Conservation (phyloP, 305 asterid genomes). For the Plantago rigida region DNA sequence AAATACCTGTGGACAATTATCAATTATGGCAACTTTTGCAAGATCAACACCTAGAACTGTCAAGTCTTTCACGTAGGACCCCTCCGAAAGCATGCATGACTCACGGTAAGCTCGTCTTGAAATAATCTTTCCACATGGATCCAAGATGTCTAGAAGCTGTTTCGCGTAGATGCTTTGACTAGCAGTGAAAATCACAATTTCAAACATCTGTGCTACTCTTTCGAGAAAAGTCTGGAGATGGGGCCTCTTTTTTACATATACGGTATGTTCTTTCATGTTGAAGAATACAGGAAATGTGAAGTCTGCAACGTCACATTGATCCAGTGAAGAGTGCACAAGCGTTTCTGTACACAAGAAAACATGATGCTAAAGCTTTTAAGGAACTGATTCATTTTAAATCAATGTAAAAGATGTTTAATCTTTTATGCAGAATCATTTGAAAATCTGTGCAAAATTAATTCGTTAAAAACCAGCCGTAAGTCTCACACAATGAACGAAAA, state of each 20-base stretch:
- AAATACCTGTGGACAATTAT: constrained; percentile 77
- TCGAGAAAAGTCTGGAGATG: constrained; percentile 63
- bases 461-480: background rate
- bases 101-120: constrained; percentile 87
- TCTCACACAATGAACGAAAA: no score
- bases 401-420: no score
- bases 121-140: constrained; percentile 71
- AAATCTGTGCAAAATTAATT: constrained; percentile 18
- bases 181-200: constrained; percentile 83
- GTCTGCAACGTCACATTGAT: constrained; percentile 67
- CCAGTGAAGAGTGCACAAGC: constrained; percentile 91
- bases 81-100: constrained; percentile 74
- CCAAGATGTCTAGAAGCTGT: constrained; percentile 75
- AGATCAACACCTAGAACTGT: constrained; percentile 85
- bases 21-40: constrained; percentile 80
- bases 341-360: constrained; percentile 60
- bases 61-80: constrained; percentile 70
- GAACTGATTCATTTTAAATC: no score
- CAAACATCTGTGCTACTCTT: constrained; percentile 82
- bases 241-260: constrained; percentile 83
- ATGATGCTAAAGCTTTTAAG: constrained; percentile 12
- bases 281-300: constrained; percentile 81
- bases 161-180: constrained; percentile 93
- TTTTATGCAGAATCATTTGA: no score
- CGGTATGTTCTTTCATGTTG: constrained; percentile 76